These are phyloP conservation scores for Thuidium tamariscinum DNA, from an alignment of 225 moss, liverwort and hornwort species.

Conservation along the genomic window DNA sequence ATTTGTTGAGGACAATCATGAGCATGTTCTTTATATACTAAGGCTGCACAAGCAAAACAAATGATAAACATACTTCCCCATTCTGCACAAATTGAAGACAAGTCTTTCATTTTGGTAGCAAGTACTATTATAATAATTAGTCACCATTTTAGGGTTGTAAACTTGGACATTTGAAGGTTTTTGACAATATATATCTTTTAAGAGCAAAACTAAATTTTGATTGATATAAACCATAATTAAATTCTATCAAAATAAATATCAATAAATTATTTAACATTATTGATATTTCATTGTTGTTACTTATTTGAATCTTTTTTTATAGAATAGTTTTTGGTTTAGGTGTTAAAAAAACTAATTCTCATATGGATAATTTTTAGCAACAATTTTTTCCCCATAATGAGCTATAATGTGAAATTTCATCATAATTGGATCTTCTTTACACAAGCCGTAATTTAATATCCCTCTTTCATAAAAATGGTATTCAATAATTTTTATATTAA, in stretches of 20 bases:
- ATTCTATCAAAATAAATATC: not conserved
- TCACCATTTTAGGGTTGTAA: constrained; percentile 7
- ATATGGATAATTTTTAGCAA: too few relatives aligned
- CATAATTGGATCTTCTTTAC: too few relatives aligned
- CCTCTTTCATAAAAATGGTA: not conserved
- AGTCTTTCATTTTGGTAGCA: not conserved
- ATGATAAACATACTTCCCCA: constrained; percentile 14
- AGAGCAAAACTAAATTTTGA: not conserved
- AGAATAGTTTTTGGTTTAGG: not conserved
- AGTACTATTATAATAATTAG: not conserved
- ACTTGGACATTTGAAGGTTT: not conserved
- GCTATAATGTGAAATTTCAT: not conserved
- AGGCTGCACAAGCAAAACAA: constrained; percentile 9
- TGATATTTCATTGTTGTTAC: not conserved
- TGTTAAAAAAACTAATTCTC: not conserved
- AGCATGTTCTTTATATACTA: constrained; percentile 16
- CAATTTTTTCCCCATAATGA: too few relatives aligned
- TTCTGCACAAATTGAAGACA: not conserved
- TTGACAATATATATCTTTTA: not conserved
- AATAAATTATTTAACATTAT: not conserved
- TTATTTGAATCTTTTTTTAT: not conserved
- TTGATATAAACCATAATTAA: not conserved
- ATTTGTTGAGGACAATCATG: not conserved
- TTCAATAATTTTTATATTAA: too few relatives aligned
- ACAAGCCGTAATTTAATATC: not conserved